Percentiles rank a stretch among this genome's conserved stretches.
These are phyloP conservation scores for Solanum aculeatissimum DNA, from an alignment of 305 asterid genomes.

Conservation along the genomic window DNA sequence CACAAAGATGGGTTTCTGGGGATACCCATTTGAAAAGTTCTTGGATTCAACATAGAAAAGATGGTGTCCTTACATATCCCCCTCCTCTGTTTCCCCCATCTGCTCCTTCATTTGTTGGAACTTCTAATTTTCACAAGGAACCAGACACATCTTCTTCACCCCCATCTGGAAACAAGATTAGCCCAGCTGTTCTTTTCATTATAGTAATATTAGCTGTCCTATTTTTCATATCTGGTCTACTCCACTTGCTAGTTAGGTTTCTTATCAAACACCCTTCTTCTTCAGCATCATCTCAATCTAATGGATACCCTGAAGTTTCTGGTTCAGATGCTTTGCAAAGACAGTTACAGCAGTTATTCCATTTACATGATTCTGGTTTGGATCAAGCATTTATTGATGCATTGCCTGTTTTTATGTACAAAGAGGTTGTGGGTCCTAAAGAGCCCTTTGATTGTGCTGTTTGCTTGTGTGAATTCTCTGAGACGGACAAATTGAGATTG, in stretches of 20 bases:
- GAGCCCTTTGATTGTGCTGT: conserved; percentile 98
- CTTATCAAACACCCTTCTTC: conserved; percentile 49
- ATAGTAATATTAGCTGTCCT: conserved; percentile 67
- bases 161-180: conserved; percentile 40
- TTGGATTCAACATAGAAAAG: conserved; percentile 42
- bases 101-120: conserved; percentile 23
- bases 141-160: conserved; percentile 11
- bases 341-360: conserved; percentile 90
- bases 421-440: conserved; percentile 70
- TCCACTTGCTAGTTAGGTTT: conserved; percentile 71
- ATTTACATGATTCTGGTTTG: conserved; percentile 83
- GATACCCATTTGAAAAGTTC: conserved; percentile 34
- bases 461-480: conserved; percentile 79
- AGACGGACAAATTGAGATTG: conserved; percentile 72
- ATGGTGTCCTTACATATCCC: conserved; percentile 22
- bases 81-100: conserved; percentile 19
- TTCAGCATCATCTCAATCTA: conserved; percentile 18
- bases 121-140: conserved; percentile 24
- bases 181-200: conserved; percentile 68
- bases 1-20: conserved; percentile 24
- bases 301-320: conserved; percentile 36
- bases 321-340: conserved; percentile 53
- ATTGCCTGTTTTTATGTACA: conserved; percentile 72
- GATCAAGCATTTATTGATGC: conserved; percentile 93
- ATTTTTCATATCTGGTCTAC: conserved; percentile 76